A percentile compares a stretch with the other conserved stretches of the same genome.
These are phyloP conservation scores for Daldinia childiae DNA, from an alignment of 495 filamentous ascomycete species.

Conservation along the genomic window DNA sequence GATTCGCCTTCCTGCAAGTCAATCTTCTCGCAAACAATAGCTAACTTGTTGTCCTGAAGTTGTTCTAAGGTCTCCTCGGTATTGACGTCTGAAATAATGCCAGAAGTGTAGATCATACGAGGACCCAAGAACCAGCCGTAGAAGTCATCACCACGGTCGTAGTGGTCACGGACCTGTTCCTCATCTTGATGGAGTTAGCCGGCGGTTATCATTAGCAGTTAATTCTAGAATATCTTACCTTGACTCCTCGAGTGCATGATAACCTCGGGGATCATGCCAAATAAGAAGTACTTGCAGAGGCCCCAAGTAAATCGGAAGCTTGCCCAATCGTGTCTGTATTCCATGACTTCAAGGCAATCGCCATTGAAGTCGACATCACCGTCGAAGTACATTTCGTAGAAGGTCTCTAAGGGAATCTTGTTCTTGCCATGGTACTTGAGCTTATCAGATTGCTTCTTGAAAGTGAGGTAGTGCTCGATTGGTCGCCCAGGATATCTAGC, in stretches of 20 bases:
- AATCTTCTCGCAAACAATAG: conserved; percentile 87
- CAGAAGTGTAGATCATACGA: conserved; percentile 90
- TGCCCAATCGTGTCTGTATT: conserved; percentile 89
- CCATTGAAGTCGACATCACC: conserved; percentile 88
- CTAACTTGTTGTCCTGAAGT: conserved; percentile 90
- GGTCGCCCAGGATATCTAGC: conserved; percentile 78
- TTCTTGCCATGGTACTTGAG: conserved; percentile 77
- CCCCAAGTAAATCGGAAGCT: conserved; percentile 79
- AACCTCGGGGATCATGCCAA: conserved; percentile 76
- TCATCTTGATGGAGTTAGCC: conserved; percentile 65
- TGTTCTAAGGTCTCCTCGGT: conserved; percentile 82
- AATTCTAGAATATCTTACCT: conserved; percentile 54
- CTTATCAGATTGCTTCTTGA: conserved; percentile 78
- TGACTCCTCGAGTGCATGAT: conserved; percentile 82
- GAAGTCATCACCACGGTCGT: conserved; percentile 88
- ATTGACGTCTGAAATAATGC: conserved; percentile 79
- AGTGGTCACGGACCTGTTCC: conserved; percentile 87
- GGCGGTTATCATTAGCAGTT: background rate
- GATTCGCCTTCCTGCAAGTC: conserved; percentile 73
- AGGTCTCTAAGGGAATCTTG: conserved; percentile 87
- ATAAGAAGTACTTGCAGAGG: conserved; percentile 75
- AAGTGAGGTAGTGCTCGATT: conserved; percentile 84
- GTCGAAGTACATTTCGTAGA: conserved; percentile 90
- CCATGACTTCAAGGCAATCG: conserved; percentile 79
- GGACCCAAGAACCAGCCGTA: conserved; percentile 91